Evolutionary conservation across 2,329 filamentous ascomycete species (phyloP), one percentile per base, ranked within the genome.

Genomic region (Pleomassaria siparia): DNA sequence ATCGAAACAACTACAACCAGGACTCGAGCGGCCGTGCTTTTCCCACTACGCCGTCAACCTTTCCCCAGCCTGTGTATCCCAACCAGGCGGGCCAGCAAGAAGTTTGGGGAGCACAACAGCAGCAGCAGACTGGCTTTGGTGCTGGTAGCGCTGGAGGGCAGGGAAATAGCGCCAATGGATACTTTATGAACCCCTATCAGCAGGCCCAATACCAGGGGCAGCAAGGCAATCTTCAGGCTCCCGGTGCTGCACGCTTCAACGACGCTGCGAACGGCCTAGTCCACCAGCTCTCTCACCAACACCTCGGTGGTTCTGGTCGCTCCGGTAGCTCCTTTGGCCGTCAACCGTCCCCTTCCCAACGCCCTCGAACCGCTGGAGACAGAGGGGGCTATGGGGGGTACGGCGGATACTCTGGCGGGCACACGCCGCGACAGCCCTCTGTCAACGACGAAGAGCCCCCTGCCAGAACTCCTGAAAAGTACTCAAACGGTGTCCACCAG

Each of bases 251-350:
- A 50, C 71, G 72, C 75, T 82, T 76, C 67, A 90, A 89, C 64
- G 91, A 96, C 66, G 88, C 87, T 59, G 95, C 92, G 61, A 94
- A 90, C 62, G 91, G 91, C 24, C 81, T 97, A 37, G 91, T 91
- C 51, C 90, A 96, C 70, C 94, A 99, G 71, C 95, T 97, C 72
- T 95, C 92, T 49, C 91, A 96, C 73, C 92, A 97, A 77, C 95
- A 96, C 71, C 81, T 97, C 18, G 72, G 88, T 50, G 84, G 83
- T 36, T 84, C 83, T 35, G 84, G 85, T 50, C 82, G 90, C 57
- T 80, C 80, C 24, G 84, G 83, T 22, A 77, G 75, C 50, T 83
- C 85, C 40, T 91, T 91, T 66, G 83, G 79, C 55, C 80, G 82
- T 50, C 82, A 90, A 28, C 79, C 82, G 25, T 86, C 89, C 25